These are phyloP conservation scores for Tricholoma sp. DNA, from an alignment of 768 basidiomycete species.

Conservation along the genomic window DNA sequence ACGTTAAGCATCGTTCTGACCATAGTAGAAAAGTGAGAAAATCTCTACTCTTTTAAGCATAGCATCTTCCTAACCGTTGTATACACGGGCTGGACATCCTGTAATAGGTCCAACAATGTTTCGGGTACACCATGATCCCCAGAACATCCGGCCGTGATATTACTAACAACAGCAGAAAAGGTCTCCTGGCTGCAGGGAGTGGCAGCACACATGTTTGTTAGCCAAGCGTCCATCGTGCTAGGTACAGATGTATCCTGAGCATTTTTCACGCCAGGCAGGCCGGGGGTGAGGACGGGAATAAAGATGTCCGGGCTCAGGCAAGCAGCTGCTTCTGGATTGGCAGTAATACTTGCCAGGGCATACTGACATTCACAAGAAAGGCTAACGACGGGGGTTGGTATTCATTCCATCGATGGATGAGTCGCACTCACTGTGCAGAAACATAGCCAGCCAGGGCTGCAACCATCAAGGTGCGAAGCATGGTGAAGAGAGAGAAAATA, in stretches of 20 bases:
- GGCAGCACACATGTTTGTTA: not conserved
- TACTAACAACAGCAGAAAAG: not conserved
- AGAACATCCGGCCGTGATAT: not conserved
- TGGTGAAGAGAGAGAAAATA: not conserved
- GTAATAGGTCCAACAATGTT: not conserved
- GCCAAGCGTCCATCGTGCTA: not conserved
- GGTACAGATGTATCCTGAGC: not conserved
- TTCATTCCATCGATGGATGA: not conserved
- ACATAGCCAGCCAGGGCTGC: constrained; percentile 13
- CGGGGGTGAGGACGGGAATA: constrained; percentile 1
- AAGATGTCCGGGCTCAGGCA: constrained; percentile 6
- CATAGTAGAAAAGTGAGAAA: not conserved
- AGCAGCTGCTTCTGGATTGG: constrained; percentile 9
- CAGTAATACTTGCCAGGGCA: constrained; percentile 5
- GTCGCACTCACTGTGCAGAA: constrained; percentile 7
- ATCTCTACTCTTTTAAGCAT: not conserved
- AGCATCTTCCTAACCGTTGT: not conserved
- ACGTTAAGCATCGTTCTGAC: not conserved
- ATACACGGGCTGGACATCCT: not conserved
- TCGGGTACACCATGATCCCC: not conserved
- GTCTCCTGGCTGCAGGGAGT: not conserved
- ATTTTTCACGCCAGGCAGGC: constrained; percentile 1
- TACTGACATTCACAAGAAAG: constrained; percentile 7
- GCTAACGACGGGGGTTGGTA: not conserved
- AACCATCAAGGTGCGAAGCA: constrained; percentile 9